Conservation (phyloP, 2,329 filamentous ascomycete genomes). For the Pseudocercospora crystallina region DNA sequence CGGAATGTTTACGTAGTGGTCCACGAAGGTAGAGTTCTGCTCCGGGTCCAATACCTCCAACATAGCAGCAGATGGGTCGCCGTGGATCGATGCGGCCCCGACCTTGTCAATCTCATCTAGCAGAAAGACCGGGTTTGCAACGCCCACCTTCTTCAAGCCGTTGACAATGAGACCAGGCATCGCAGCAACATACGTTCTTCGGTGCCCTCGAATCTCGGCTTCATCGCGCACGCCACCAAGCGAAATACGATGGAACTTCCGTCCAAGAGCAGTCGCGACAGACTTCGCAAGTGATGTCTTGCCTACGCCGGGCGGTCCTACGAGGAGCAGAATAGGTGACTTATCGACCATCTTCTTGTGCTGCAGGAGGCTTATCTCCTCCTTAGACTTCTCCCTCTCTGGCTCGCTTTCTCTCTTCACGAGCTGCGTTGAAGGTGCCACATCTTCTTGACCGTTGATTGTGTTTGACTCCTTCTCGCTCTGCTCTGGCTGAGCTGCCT, state of each 20-base stretch:
- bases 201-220: slow-evolving; percentile 92
- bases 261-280: slow-evolving; percentile 83
- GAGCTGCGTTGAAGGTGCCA: slow-evolving; percentile 40
- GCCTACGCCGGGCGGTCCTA: slow-evolving; percentile 89
- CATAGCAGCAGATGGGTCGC: slow-evolving; percentile 95
- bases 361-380: slow-evolving; percentile 73
- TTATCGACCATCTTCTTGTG: slow-evolving; percentile 88
- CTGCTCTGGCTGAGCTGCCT: slow-evolving; percentile 40
- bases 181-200: slow-evolving; percentile 95
- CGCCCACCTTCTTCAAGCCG: slow-evolving; percentile 90
- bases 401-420: slow-evolving; percentile 27
- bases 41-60: slow-evolving; percentile 96
- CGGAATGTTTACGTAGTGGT: slow-evolving; percentile 94
- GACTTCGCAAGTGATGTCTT: slow-evolving; percentile 96
- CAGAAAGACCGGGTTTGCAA: slow-evolving; percentile 91
- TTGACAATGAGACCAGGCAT: slow-evolving; percentile 96
- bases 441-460: slow-evolving; percentile 59
- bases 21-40: slow-evolving; percentile 91
- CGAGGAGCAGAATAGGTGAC: slow-evolving; percentile 89
- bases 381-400: slow-evolving; percentile 44
- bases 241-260: slow-evolving; percentile 96
- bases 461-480: slow-evolving; percentile 39
- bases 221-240: slow-evolving; percentile 94
- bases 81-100: slow-evolving; percentile 84
- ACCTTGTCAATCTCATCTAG: slow-evolving; percentile 99